Percentiles rank a stretch among this genome's conserved stretches.
phyloP scores from a whole-genome alignment of 2,329 filamentous ascomycete genomes.

The Aspergillus sp. region DNA sequence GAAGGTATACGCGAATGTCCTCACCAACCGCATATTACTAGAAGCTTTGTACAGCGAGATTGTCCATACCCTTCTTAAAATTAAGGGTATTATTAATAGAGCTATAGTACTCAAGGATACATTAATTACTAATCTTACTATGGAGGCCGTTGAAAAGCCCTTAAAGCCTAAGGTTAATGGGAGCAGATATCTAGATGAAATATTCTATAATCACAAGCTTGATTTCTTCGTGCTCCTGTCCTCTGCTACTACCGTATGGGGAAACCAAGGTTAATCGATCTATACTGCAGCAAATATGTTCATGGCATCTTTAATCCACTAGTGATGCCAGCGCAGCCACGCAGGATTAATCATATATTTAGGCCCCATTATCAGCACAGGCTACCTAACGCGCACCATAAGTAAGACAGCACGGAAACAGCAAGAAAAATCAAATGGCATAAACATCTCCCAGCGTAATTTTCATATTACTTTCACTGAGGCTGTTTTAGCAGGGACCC shows the following conservation, averaged over 20 bases:
- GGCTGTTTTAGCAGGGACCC: slow-evolving; percentile 42
- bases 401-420: too few relatives aligned
- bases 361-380: slow-evolving; percentile 16
- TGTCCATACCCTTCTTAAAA: slow-evolving; percentile 13
- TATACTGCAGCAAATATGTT: slow-evolving; percentile 39
- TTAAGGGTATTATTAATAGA: slow-evolving; percentile 21
- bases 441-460: slow-evolving; percentile 22
- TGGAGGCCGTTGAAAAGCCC: slow-evolving; percentile 4
- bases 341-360: slow-evolving; percentile 17
- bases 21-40: background rate
- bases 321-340: slow-evolving; percentile 16
- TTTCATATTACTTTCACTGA: slow-evolving; percentile 34
- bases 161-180: slow-evolving; percentile 16
- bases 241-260: slow-evolving; percentile 30
- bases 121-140: slow-evolving; percentile 9
- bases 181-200: slow-evolving; percentile 9
- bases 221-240: slow-evolving; percentile 37
- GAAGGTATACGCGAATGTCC: slow-evolving; percentile 13
- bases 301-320: slow-evolving; percentile 24
- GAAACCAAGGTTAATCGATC: slow-evolving; percentile 33
- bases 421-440: too few relatives aligned
- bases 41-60: too few relatives aligned
- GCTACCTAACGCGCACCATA: slow-evolving; percentile 6
- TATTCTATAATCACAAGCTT: slow-evolving; percentile 14
- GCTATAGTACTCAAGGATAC: slow-evolving; percentile 16